Conservation (phyloP, 2,329 filamentous ascomycete species). For the Tolypocladium nubicola region DNA sequence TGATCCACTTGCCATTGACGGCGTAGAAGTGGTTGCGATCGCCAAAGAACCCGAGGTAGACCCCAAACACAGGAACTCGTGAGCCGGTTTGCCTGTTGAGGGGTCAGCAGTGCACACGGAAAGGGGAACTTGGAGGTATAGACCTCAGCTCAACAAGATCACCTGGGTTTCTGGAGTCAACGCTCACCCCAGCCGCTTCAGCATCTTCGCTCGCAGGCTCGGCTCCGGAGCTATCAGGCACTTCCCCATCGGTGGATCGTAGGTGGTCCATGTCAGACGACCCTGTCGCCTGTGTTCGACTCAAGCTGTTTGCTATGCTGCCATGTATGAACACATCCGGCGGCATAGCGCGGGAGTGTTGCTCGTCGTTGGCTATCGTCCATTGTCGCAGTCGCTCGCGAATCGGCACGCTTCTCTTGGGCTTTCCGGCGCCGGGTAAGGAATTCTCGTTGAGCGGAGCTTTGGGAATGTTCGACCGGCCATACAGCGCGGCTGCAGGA, state of each 20-base stretch:
- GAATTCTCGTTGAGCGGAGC: background rate
- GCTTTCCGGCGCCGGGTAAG: background rate
- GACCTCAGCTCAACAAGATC: slow-evolving; percentile 41
- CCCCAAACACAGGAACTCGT: slow-evolving; percentile 35
- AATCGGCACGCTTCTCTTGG: slow-evolving; percentile 15
- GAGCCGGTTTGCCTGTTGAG: slow-evolving; percentile 19
- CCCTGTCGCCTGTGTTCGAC: slow-evolving; percentile 21
- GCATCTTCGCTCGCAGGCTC: slow-evolving; percentile 15
- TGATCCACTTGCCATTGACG: slow-evolving; percentile 38
- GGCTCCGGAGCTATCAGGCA: slow-evolving; percentile 14
- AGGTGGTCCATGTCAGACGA: slow-evolving; percentile 20
- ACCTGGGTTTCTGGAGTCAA: slow-evolving; percentile 24
- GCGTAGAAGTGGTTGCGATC: slow-evolving; percentile 44
- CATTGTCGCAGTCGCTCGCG: slow-evolving; percentile 31
- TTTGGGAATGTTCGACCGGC: slow-evolving; percentile 1
- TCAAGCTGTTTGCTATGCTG: slow-evolving; percentile 19
- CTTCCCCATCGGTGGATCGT: slow-evolving; percentile 9
- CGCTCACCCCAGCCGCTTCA: slow-evolving; percentile 14
- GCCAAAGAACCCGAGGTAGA: slow-evolving; percentile 42
- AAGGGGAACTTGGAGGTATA: background rate
- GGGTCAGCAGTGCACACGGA: background rate
- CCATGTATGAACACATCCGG: slow-evolving; percentile 14
- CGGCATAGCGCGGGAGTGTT: slow-evolving; percentile 9
- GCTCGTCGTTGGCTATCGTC: slow-evolving; percentile 24
- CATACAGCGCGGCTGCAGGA: background rate